Evolutionary conservation across 1,139 yeast species (phyloP), one percentile per base, ranked within the genome.

Genomic region (Kodamaea fungicola): DNA sequence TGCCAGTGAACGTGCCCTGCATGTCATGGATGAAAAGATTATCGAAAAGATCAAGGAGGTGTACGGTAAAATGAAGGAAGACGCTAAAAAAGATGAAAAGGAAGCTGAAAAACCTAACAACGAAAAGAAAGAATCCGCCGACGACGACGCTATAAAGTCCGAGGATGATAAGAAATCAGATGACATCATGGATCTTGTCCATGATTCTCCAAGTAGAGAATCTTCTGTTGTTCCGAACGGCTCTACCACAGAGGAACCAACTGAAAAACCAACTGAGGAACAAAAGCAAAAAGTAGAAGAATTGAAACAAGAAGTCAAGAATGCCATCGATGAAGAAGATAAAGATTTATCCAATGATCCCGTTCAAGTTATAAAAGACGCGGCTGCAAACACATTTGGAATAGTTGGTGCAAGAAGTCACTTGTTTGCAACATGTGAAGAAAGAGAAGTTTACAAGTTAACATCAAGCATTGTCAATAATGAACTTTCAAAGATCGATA

Each of bases 321-420:
- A 43, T 13, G 47, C 35, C 7, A 41, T 43, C 7, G 42, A 39
- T 7, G 34, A 37, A 12, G 44, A 40, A 21, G 50, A 42, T 16
- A 30, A 34, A 7, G 40, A 45, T 12, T 47, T 45, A 16, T 46
- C 37, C 5, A 40, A 38, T 2, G 46, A 46, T 23, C 43, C 42
- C 7, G 30, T 35, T 3, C 47, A 49, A 22, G 45, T 53, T 12
- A 42, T 59, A 9, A 55, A 64, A 32, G 82, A 80, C 41, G 78
- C 80, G 4, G 72, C 80, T 2, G 64, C 75, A 6, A 63, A 75
- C 30, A 75, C 85, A 1, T 64, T 83, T 44, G 84, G 88, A 3
- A 67, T 82, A 6, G 67, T 86, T 23, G 96, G 95, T 4, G 85
- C 92, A 1, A 76, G 96, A 46, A 75, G 96, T 28, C 92, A 85